Evolutionary conservation across 495 filamentous ascomycete species (phyloP).

Genomic region (Thozetella sp.): DNA sequence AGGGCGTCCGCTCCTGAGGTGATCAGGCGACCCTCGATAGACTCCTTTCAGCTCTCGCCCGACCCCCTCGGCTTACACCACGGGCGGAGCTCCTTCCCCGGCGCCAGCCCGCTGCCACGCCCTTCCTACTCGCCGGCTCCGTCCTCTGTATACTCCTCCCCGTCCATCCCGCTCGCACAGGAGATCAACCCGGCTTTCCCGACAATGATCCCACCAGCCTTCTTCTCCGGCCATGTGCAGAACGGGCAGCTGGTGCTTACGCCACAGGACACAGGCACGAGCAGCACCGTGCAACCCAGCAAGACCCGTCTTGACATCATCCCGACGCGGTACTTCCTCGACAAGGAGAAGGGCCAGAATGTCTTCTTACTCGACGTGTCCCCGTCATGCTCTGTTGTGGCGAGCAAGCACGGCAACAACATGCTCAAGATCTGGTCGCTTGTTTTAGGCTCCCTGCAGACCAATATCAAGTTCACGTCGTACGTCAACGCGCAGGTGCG

Average conservation of each 20-base stretch:
- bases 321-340: background rate
- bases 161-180: constrained; percentile 1
- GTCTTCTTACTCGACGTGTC: constrained; percentile 31
- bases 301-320: background rate
- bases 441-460: constrained; percentile 25
- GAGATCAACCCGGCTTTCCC: constrained; percentile 2
- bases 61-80: background rate
- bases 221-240: background rate
- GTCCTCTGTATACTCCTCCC: background rate
- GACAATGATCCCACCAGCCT: background rate
- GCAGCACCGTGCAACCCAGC: background rate
- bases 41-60: background rate
- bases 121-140: background rate
- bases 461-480: constrained; percentile 28
- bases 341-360: constrained; percentile 20
- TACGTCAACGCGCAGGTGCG: constrained; percentile 32
- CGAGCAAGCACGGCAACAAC: constrained; percentile 36
- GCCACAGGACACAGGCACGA: background rate
- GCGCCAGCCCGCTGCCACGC: background rate
- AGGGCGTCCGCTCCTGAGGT: background rate
- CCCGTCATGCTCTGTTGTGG: constrained; percentile 13
- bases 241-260: background rate
- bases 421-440: constrained; percentile 35
- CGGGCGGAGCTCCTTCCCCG: background rate
- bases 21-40: background rate